Base-by-base conservation (phyloP, 2,329 filamentous ascomycete genomes). In the Pezicula rhizophila region DNA sequence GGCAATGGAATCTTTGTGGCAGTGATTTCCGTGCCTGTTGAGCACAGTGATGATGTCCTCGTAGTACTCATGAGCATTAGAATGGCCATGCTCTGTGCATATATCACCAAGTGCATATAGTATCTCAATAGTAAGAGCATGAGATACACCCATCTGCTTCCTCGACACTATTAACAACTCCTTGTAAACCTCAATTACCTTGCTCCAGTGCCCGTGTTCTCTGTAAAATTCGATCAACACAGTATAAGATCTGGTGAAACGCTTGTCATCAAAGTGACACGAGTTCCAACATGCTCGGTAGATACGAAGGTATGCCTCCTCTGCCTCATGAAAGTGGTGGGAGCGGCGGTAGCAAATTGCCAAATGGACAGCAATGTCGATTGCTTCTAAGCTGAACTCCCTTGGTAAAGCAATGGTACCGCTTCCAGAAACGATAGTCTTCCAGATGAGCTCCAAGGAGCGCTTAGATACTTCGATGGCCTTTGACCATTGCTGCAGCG, bases 1-100 rank as follows among this genome's bases (percentile, higher is more conserved):
- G 39, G 68, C 66, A 23, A 71, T 55, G 1, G 68, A 65, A 45
- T 66, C 60, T 20, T 64, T 61, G 54, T 70, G 65, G 44, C 66
- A 68, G 1, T 65, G 54, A 15, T 67, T 63, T 38, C 34, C 5
- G 26, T 70, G 65, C 47, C 68, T 68, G 54, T 57, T 56, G 28
- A 56, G 46, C 2, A 53, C 52, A 48, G 41, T 55, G 42, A 56
- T 51, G 20, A 60, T 49, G 50, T 57, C 56, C 18, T 51, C 53
- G 38, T 60, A 60, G 49, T 57, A 59, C 11, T 48, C 34, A 42
- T 58, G 48, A 15, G 55, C 52, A n/a, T 52, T 49, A 35, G 50
- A 51, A 33, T 55, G 51, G 41, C 51, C 50, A 49, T 59, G 52
- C 50, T 59, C 50, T 33, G 52, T 46, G 40, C 52, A 57, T 23